phyloP scores from a whole-genome alignment of 345 rosid genomes.

The Rhizophora mangle region DNA sequence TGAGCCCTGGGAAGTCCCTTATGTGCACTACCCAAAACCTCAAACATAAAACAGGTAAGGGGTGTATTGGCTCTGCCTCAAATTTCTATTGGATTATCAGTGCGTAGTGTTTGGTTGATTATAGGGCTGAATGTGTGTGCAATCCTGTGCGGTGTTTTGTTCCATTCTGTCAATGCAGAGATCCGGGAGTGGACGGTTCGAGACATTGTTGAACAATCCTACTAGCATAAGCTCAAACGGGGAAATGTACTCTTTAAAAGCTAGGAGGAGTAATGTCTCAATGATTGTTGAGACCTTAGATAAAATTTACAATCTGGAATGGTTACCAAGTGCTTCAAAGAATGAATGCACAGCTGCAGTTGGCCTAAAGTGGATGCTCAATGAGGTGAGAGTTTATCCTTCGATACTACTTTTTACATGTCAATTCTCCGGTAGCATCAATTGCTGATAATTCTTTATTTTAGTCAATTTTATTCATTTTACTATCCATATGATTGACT shows the following conservation, averaged over 20 bases:
- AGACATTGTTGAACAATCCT: conserved; percentile 86
- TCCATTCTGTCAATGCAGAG: conserved; percentile 98
- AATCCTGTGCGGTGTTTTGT: conserved; percentile 87
- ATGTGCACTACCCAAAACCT: conserved; percentile 79
- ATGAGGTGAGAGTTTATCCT: conserved; percentile 54
- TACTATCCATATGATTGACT: not conserved
- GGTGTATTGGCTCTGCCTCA: conserved; percentile 7
- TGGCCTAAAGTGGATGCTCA: conserved; percentile 99
- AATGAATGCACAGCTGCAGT: conserved; percentile 94
- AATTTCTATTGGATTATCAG: not conserved
- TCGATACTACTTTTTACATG: not conserved
- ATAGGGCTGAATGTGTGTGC: conserved; percentile 90
- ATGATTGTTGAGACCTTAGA: conserved; percentile 79
- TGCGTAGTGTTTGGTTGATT: conserved; percentile 21
- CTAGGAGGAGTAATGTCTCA: conserved; percentile 71
- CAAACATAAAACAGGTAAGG: conserved; percentile 70
- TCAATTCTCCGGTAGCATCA: not conserved
- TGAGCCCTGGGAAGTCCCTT: conserved; percentile 91
- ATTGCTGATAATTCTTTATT: not conserved
- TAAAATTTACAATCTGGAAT: conserved; percentile 74
- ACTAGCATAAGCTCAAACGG: conserved; percentile 96
- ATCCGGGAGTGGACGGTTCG: conserved; percentile 99
- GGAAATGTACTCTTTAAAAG: conserved; percentile 87
- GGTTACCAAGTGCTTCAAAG: conserved; percentile 92
- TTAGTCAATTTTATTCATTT: not conserved